Evolutionary conservation across 2,329 filamentous ascomycete species (phyloP), one percentile per base, ranked within the genome.

Genomic region (Verticillium zaregamsianum): DNA sequence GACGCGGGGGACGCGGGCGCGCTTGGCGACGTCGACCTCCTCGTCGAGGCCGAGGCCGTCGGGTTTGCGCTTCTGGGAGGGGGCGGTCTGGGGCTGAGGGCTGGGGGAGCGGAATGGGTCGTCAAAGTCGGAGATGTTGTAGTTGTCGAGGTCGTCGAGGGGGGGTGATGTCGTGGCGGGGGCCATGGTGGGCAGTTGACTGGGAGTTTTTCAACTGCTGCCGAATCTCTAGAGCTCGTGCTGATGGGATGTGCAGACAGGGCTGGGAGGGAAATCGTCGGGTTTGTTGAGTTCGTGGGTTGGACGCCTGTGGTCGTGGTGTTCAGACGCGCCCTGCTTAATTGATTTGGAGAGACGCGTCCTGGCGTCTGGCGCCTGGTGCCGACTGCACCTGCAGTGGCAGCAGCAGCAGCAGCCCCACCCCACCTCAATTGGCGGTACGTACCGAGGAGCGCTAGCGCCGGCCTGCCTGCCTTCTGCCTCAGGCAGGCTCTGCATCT

Each of bases 21-120:
- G 90, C 76, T 92, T 97, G 49, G 85, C 86, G 5, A 97, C 83
- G 61, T 91, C 89, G 59, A 99, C 85, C 69, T 96, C 92, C 70
- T 96, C 87, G 66, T 98, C 93, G 61, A 97, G 87, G 55, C 93
- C 93, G 2, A 96, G 77, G 1, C 81, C 82, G 9, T 82, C 77
- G 1, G 76, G 78, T 62, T 82, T 82, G 54, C 78, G 80, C 67
- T 84, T 83, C 64, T 80, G 82, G 63, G 74, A 72, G 37, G 72
- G 68, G 65, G 52, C 59, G 45, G 62, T 68, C 66, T 59, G 73
- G 71, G 72, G 67, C 14, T 76, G 76, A 25, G 78, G 72, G 59
- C 73, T 78, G 23, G 77, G 79, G n/a, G 81, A 78, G 28, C 77
- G 74, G 63, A 85, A 82, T 1, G 80, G 80, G 59, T 82, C 79